phyloP scores from a whole-genome alignment of 257 asterid species.

The Solanum pimpinellifolium region DNA sequence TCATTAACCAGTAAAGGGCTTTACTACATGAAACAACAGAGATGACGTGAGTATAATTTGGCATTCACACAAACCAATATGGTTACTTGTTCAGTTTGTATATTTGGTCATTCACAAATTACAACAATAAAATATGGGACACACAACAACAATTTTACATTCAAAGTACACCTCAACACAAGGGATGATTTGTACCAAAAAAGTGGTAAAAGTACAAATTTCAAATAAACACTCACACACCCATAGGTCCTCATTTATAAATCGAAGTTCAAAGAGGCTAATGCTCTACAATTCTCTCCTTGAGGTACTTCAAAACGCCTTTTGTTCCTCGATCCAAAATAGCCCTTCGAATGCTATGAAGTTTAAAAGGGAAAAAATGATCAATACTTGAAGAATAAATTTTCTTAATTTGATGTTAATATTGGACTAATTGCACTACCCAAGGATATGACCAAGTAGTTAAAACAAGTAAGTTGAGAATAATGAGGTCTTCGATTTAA shows the following conservation, averaged over 20 bases:
- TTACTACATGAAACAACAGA: neutral
- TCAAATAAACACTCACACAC: neutral
- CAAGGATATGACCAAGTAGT: neutral
- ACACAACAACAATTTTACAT: neutral
- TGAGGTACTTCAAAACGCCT: conserved; percentile 58
- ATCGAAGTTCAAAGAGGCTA: conserved; percentile 3
- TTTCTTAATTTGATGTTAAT: neutral
- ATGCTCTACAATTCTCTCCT: conserved; percentile 59
- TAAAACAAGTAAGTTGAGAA: neutral
- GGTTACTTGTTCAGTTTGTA: neutral
- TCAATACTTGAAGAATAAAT: neutral
- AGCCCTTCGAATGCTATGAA: conserved; percentile 74
- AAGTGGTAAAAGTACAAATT: neutral
- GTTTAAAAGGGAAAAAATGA: neutral
- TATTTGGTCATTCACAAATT: neutral
- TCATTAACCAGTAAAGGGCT: neutral
- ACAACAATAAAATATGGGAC: neutral
- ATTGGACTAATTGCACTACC: neutral
- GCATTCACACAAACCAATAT: neutral
- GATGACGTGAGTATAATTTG: neutral
- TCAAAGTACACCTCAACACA: neutral
- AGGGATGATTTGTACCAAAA: neutral
- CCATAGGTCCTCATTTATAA: neutral
- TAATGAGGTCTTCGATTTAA: neutral
- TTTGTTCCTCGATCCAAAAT: conserved; percentile 85